Percentiles rank a stretch among this genome's conserved stretches.
Evolutionary conservation across 176 grass and related monocot species (phyloP).

Genomic region (Oryza glumipatula): DNA sequence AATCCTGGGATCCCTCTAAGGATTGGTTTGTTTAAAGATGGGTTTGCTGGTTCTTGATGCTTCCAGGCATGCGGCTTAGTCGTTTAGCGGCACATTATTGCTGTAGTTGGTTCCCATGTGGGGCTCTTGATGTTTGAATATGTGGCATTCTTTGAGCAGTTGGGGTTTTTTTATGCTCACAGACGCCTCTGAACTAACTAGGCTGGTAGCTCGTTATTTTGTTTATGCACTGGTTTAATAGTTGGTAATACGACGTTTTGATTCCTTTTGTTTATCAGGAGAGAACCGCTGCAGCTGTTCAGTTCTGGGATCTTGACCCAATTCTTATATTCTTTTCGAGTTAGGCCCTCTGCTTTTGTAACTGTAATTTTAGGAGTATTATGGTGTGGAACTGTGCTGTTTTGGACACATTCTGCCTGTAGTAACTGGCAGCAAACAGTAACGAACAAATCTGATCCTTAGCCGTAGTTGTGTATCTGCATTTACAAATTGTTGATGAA

Average conservation of each 20-base stretch:
- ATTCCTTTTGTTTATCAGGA: conserved; percentile 19
- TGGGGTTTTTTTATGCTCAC: conserved; percentile 29
- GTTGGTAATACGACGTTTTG: conserved; percentile 29
- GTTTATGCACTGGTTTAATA: conserved; percentile 34
- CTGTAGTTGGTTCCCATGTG: conserved; percentile 39
- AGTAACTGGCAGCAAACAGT: not conserved
- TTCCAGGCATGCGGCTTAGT: conserved; percentile 39
- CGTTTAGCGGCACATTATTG: conserved; percentile 42
- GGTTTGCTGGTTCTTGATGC: conserved; percentile 41
- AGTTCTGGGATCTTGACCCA: not conserved
- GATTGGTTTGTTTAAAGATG: conserved; percentile 13
- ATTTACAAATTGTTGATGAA: not conserved
- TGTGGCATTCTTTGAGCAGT: conserved; percentile 21
- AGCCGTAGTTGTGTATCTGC: not conserved
- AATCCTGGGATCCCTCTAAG: conserved; percentile 29
- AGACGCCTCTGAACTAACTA: conserved; percentile 40
- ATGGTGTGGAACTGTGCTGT: not conserved
- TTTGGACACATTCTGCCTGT: conserved; percentile 1
- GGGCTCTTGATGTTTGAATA: conserved; percentile 50
- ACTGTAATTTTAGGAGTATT: conserved; percentile 12
- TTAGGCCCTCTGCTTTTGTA: conserved; percentile 6
- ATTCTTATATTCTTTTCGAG: not conserved
- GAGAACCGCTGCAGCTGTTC: not conserved
- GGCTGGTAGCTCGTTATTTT: conserved; percentile 43
- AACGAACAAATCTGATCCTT: not conserved